Base-by-base conservation (phyloP, 139 green algal genomes). In the Chlamydomonas sp. region DNA sequence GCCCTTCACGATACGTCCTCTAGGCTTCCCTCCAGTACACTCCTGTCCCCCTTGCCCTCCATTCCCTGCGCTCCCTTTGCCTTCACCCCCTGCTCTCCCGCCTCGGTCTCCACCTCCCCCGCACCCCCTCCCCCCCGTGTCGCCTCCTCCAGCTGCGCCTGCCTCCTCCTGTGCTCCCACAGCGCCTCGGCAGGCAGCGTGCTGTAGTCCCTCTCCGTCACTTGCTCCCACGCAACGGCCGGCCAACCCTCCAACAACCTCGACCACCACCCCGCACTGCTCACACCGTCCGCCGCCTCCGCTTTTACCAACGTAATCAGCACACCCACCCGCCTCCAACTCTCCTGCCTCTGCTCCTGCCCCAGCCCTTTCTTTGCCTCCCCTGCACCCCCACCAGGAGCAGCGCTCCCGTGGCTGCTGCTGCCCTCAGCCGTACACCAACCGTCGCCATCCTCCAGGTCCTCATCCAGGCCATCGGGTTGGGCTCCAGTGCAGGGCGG, bases 131-230 rank as follows among this genome's bases (percentile, higher is more conserved):
- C 31, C 31, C 31, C 75, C 73, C 72, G 77, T 60, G 3, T 62
- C 62, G 15, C 78, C 78, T 73, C 78, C 12, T 63, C 71, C 82
- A 68, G 8, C 62, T n/a, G 31, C 14, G 71, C 71, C 61, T 86
- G 64, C 71, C 78, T 3, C 82, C 72, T 60, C 20, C n/a, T 8
- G 5, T 49, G 61, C 61, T 63, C 82, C 73, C 69, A 0, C 81
- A 87, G 73, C 62, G 1, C 17, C 83, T 81, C 73, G 2, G 9
- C 16, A 61, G 72, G 72, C 83, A 87, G 10, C 1, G 73, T 87
- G 83, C 73, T 87, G 83, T 87, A 87, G 62, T 87, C 83, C 4
- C 62, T 62, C 74, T 80, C 83, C 14, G 16, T 57, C 16, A 80
- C 68, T 15, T 78, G 68, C 12, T 87, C 83, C 83, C 83, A 87